Percentiles rank a stretch among this genome's conserved stretches.
phyloP scores from a whole-genome alignment of 1,284 basidiomycete genomes.

The Meira nashicola region DNA sequence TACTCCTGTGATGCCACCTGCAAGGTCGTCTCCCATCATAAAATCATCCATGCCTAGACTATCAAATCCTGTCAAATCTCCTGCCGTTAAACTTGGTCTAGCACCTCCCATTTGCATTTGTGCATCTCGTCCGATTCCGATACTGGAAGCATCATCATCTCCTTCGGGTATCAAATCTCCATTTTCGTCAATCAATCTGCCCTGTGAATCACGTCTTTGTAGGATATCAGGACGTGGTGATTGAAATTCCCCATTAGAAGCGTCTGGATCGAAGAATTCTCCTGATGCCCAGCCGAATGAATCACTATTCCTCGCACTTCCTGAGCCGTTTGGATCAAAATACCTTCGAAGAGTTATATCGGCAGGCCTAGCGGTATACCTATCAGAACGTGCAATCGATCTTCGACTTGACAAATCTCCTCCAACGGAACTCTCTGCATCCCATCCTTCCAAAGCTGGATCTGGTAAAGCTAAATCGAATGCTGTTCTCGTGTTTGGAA shows the following conservation, averaged over 20 bases:
- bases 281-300: not conserved
- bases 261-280: conserved; percentile 28
- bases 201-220: conserved; percentile 24
- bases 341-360: conserved; percentile 61
- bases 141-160: conserved; percentile 38
- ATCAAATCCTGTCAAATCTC: conserved; percentile 25
- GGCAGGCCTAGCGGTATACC: conserved; percentile 60
- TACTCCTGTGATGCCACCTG: too few species aligned
- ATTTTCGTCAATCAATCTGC: conserved; percentile 34
- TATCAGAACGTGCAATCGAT: not conserved
- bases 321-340: conserved; percentile 25
- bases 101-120: conserved; percentile 23
- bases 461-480: conserved; percentile 76
- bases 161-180: conserved; percentile 60
- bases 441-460: conserved; percentile 40
- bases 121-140: conserved; percentile 48
- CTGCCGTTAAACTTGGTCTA: conserved; percentile 19
- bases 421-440: conserved; percentile 13
- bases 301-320: not conserved
- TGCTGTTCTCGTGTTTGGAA: conserved; percentile 69
- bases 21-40: conserved; percentile 21
- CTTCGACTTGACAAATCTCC: not conserved
- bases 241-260: conserved; percentile 44
- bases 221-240: conserved; percentile 56
- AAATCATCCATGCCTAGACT: conserved; percentile 24